Evolutionary conservation across 2,329 filamentous ascomycete species (phyloP), one percentile per base, ranked within the genome.

Genomic region (Chaetomium sp.): DNA sequence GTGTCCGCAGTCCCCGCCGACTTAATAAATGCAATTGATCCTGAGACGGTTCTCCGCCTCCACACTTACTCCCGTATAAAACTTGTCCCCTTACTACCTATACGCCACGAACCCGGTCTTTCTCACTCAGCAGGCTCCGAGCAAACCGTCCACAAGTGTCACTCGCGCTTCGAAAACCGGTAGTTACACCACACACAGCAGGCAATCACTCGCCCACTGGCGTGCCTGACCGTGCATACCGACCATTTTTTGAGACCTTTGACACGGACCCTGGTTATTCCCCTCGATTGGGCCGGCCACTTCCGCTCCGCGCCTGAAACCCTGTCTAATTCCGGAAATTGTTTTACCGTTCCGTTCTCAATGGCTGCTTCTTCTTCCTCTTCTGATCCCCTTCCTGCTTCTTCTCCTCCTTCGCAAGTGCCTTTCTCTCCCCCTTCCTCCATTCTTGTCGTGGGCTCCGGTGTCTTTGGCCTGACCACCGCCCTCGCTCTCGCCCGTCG

Each of bases 401-500:
- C 56, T 8, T 50, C 59, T 36, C 37, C 32, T 34, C 56, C 59
- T 36, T 57, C 64, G 37, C 38, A 60, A 27, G 38, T 55, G 8
- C 32, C 53, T 33, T 68, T 64, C 58, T 55, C 64, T n/a, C 49
- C 64, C 11, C 77, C 76, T 12, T 67, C 70, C 46, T 79, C 79
- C 19, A 77, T 89, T 64, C 76, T 90, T 54, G 86, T 90, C 59
- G 71, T 89, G 53, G 87, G 87, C 54, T 81, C 81, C n/a, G 83
- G 83, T 45, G 80, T 83, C 59, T 86, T 86, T 62, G 83, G 83
- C 61, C 78, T 80, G 54, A 70, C 72, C 56, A 79, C 77, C 6
- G 88, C 90, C 51, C 82, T 85, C 61, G 79, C 88, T 11, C 79
- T 96, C 47, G 76, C 85, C 57, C 78, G 79, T 61, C 82, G 86